Conservation (phyloP, 169 alveolate genomes). For the Plasmodium cynomolgi region DNA sequence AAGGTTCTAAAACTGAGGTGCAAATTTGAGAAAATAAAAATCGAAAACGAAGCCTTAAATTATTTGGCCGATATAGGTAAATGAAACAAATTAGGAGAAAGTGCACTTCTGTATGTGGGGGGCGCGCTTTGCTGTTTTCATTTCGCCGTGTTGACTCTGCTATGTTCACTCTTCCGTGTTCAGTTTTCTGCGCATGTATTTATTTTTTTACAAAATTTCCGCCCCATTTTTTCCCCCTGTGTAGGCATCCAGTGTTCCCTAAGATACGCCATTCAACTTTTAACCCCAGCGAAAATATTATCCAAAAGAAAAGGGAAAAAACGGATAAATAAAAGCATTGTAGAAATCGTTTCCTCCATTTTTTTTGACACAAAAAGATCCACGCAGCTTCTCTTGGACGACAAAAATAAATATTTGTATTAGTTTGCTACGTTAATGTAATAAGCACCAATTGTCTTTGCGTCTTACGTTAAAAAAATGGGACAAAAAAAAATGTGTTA, state of each 20-base stretch:
- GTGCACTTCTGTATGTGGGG: conserved; percentile 92
- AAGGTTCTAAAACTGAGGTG: conserved; percentile 74
- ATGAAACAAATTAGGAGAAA: conserved; percentile 90
- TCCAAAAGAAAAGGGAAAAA: conserved; percentile 92
- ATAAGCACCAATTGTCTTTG: background rate
- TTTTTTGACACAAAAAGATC: conserved; percentile 97
- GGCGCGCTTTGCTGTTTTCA: background rate
- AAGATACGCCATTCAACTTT: conserved; percentile 90
- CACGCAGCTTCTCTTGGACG: conserved; percentile 92
- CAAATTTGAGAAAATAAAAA: conserved; percentile 69
- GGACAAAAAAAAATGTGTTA: background rate
- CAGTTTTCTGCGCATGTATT: conserved; percentile 89
- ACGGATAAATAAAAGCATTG: conserved; percentile 88
- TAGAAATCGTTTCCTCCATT: conserved; percentile 92
- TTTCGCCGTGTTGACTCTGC: background rate
- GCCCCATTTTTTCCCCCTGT: conserved; percentile 6
- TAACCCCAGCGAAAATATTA: conserved; percentile 96
- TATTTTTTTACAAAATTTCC: conserved; percentile 93
- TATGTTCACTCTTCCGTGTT: background rate
- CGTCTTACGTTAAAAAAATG: background rate
- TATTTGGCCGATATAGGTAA: conserved; percentile 61
- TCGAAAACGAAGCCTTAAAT: conserved; percentile 65
- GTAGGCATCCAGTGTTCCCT: conserved; percentile 63
- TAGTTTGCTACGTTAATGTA: conserved; percentile 1
- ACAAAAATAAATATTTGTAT: conserved; percentile 77